Base-by-base conservation (phyloP, 495 filamentous ascomycete species). In the Pseudoneurospora amorphoporcata region DNA sequence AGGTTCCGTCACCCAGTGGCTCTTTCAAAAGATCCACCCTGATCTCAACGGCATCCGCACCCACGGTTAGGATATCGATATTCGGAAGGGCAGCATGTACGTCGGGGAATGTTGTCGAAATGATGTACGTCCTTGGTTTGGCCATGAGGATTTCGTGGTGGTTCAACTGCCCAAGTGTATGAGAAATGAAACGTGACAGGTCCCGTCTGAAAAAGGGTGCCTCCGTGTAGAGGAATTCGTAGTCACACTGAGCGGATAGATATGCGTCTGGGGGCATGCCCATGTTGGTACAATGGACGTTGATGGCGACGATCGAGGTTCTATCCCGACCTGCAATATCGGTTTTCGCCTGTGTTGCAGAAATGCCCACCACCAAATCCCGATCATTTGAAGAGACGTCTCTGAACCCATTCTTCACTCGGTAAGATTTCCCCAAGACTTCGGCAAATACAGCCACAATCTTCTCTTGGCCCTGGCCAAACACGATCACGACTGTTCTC, bases 71-170 rank as follows among this genome's bases (percentile, higher is more conserved):
- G 73, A 94, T 93, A 81, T 94, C 91, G 58, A 95, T 84, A 79
- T 94, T 94, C 1, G 92, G 90, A 70, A 94, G 82, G n/a, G 92
- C 92, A 39, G 92, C 90, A 76, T 89, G 90, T 4, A 95, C 92
- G 78, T 94, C 92, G 0, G 92, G 91, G 73, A 95, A 95, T 3
- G 92, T 95, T 0, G 92, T 93, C 45, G 92, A 94, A 72, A 95
- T 93, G 74, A 94, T 89, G 78, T 91, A 94, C 0, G 92, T 94
- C 61, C 92, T 85, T 39, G 86, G 86, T 76, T 94, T 94, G 45
- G 87, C 89, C 80, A 91, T 88, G 72, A 95, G 81, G 42, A 91
- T 88, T 73, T 90, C 89, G 77, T 94, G 92, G 40, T 90, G 90
- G 71, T 86, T 87, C 65, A 89, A 87, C 82, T 94, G 91, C 2